phyloP scores from a whole-genome alignment of 139 green algal genomes.

The Mychonastes homosphaera region DNA sequence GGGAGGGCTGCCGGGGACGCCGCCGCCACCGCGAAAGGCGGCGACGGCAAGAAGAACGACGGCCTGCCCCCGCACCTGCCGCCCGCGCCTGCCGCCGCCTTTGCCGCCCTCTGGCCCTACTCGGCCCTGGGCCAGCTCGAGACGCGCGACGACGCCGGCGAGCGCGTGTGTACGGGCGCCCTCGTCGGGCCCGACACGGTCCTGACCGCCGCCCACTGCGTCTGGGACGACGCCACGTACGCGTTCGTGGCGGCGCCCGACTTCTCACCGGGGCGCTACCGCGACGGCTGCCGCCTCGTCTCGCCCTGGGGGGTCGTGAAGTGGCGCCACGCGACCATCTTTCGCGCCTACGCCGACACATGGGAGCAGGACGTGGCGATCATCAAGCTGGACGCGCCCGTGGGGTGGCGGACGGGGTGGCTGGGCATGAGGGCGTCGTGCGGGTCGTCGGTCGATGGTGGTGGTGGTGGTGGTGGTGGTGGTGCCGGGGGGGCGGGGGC shows the following conservation, averaged over 20 bases:
- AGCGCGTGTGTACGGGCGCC: conserved; percentile 21
- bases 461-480: no score
- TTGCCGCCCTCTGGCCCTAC: conserved; percentile 30
- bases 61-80: no score
- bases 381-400: conserved; percentile 3
- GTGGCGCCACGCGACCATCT: conserved; percentile 24
- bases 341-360: no score
- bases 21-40: no score
- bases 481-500: no score
- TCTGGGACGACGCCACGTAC: conserved; percentile 12
- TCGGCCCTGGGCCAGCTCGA: conserved; percentile 23
- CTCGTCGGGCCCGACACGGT: conserved; percentile 25
- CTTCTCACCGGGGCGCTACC: conserved; percentile 20
- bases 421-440: conserved; percentile 19
- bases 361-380: conserved; percentile 13
- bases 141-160: conserved; percentile 8
- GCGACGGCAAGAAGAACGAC: no score
- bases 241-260: conserved; percentile 17
- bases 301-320: conserved; percentile 14
- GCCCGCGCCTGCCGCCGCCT: no score
- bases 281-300: conserved; percentile 11
- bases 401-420: conserved; percentile 12
- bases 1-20: no score
- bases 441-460: not conserved
- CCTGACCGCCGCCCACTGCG: conserved; percentile 29